Evolutionary conservation across 225 moss, liverwort and hornwort species (phyloP), one percentile per base, ranked within the genome.

Genomic region (Bryoerythrophyllum caledonicum): DNA sequence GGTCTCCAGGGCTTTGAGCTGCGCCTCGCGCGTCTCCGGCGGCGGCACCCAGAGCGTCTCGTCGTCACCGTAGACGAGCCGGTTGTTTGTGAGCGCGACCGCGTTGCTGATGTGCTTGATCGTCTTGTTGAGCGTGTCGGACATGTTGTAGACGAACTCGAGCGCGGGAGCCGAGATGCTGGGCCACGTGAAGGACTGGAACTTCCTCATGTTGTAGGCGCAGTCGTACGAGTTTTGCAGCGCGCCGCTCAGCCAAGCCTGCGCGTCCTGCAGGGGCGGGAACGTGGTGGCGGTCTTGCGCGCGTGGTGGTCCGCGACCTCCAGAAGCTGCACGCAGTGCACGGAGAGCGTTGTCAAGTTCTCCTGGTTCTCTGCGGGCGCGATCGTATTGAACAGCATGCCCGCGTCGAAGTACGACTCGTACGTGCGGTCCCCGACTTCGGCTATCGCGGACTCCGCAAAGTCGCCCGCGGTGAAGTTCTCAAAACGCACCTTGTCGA

Each of bases 191-290:
- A 75, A 51, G 8, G 1, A 25, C 19, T 62, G 71, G 26, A 79
- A 81, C 10, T 80, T 80, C 4, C 75, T 81, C 16, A 93, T 76
- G 14, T 77, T 82, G 41, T 88, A 89, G 82, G 76, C 85, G 70
- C 95, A 96, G 80, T 96, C 95, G 48, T 82, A 80, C 44, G 89
- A 48, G 80, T 83, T 49, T 6, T 13, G 4, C 37, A 93, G 68
- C 1, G 86, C 87, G 5, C 87, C 89, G 63, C 95, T 90, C 60
- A 93, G 21, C 95, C 93, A 96, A 4, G 91, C 86, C 76, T 82
- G 87, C 56, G 89, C 75, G 63, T 96, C 87, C 52, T 80, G 76
- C 19, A 83, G 63, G 15, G 77, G 6, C 70, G 26, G 17, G 48
- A 6, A 49, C 19, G 48, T 49, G 17, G 48, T 49, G 17, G 48